These are phyloP conservation scores for Kondoa subrosea DNA, from an alignment of 768 basidiomycete species.

Conservation along the genomic window DNA sequence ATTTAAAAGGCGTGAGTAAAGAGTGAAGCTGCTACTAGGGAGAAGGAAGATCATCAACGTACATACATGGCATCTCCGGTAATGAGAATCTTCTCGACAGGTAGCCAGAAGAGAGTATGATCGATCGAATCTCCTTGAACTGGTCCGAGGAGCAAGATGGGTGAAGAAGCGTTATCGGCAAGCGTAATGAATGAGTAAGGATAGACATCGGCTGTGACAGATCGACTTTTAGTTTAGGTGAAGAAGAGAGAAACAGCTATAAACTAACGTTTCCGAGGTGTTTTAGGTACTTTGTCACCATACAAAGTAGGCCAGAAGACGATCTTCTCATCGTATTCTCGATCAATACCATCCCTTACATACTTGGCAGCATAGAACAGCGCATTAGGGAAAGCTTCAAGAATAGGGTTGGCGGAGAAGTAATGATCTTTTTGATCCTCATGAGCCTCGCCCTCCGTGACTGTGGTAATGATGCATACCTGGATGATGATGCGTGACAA, in stretches of 20 bases:
- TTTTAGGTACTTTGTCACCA: neutral
- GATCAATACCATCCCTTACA: neutral
- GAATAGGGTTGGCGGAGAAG: neutral
- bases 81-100: conserved; percentile 7
- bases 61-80: too few species aligned
- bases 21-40: neutral
- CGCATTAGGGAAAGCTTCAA: conserved; percentile 2
- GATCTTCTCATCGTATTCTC: conserved; percentile 10
- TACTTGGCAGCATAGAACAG: conserved; percentile 4
- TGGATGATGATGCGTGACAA: neutral
- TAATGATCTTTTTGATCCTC: too few species aligned
- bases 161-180: conserved; percentile 3
- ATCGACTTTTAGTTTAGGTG: neutral
- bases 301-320: conserved; percentile 6
- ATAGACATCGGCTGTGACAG: neutral
- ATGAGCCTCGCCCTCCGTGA: too few species aligned
- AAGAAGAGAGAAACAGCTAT: too few species aligned
- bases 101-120: conserved; percentile 7
- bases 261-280: neutral
- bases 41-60: neutral
- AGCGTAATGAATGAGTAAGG: conserved; percentile 7
- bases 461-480: too few species aligned
- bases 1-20: neutral
- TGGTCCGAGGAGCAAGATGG: conserved; percentile 6
- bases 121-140: conserved; percentile 8